These are phyloP conservation scores for Marvania coccoides DNA, from an alignment of 139 green algal genomes.

Conservation along the genomic window DNA sequence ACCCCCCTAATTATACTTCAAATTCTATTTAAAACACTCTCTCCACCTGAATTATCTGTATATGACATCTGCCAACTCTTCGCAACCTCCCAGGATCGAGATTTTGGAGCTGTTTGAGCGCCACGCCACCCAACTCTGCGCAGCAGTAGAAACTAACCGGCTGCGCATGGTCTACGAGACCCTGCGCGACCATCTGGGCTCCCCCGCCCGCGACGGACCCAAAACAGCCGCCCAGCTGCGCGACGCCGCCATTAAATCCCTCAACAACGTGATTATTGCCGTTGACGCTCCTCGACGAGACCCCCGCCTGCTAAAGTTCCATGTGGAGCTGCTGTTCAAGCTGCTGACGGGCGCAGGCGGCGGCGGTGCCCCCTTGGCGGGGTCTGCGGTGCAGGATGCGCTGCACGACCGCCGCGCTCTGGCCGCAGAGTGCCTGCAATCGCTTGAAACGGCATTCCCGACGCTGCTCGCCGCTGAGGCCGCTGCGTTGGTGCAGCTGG, in stretches of 20 bases:
- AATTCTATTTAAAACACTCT: not conserved
- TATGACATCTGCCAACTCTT: too few relatives aligned
- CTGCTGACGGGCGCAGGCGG: not conserved
- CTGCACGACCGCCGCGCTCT: not conserved
- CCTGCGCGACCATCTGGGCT: not conserved
- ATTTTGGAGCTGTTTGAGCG: conserved; percentile 3
- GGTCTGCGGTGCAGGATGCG: not conserved
- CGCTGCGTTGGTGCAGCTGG: not conserved
- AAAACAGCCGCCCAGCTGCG: not conserved
- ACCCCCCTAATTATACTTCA: too few relatives aligned
- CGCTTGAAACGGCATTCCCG: conserved; percentile 3
- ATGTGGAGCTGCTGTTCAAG: conserved; percentile 4
- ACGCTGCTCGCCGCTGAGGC: not conserved
- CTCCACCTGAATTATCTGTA: not conserved
- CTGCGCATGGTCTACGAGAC: conserved; percentile 4
- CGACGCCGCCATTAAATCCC: not conserved
- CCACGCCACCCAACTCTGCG: not conserved
- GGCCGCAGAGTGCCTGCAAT: not conserved
- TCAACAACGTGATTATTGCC: conserved; percentile 2
- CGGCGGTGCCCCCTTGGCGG: not conserved
- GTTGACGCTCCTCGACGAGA: not conserved
- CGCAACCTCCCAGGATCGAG: not conserved
- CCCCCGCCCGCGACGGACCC: not conserved
- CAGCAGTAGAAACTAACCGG: not conserved
- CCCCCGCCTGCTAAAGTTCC: conserved; percentile 2